phyloP scores from a whole-genome alignment of 1,284 basidiomycete species.

The Chondrostereum purpureum region DNA sequence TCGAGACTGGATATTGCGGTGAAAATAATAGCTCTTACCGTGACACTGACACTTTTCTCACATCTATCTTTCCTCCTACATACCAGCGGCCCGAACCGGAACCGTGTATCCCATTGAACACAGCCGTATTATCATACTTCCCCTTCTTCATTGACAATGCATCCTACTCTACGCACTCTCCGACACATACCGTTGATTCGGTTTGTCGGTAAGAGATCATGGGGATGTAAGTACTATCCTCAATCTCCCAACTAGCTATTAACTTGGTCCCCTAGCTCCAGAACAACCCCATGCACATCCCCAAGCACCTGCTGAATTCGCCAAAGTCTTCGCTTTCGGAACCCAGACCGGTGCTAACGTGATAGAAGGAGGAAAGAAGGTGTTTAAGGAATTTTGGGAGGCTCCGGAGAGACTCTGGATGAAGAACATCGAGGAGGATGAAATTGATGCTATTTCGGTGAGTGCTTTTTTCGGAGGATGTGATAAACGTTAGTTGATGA shows the following conservation, averaged over 20 bases:
- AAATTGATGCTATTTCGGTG: constrained; percentile 79
- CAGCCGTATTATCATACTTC: no score
- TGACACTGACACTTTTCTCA: no score
- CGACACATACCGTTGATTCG: constrained; percentile 67
- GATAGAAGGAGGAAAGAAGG: constrained; percentile 16
- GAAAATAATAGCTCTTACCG: no score
- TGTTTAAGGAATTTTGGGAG: constrained; percentile 72
- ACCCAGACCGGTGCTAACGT: constrained; percentile 11
- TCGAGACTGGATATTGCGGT: no score
- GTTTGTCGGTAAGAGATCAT: constrained; percentile 70
- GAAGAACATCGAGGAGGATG: constrained; percentile 51
- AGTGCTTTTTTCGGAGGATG: constrained; percentile 21
- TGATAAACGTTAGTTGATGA: constrained; percentile 10
- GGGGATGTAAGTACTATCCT: constrained; percentile 41
- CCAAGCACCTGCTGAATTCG: constrained; percentile 65
- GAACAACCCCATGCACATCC: constrained; percentile 69
- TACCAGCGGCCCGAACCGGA: no score
- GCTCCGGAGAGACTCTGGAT: constrained; percentile 70
- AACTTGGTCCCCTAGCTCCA: constrained; percentile 34
- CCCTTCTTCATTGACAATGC: no score
- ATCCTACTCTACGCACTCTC: constrained; percentile 38
- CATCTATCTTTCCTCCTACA: no score
- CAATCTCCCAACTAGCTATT: constrained; percentile 7
- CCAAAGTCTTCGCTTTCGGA: constrained; percentile 54
- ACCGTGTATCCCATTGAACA: no score